Evolutionary conservation across 2,329 filamentous ascomycete species (phyloP).

Genomic region (Davidsoniella virescens): DNA sequence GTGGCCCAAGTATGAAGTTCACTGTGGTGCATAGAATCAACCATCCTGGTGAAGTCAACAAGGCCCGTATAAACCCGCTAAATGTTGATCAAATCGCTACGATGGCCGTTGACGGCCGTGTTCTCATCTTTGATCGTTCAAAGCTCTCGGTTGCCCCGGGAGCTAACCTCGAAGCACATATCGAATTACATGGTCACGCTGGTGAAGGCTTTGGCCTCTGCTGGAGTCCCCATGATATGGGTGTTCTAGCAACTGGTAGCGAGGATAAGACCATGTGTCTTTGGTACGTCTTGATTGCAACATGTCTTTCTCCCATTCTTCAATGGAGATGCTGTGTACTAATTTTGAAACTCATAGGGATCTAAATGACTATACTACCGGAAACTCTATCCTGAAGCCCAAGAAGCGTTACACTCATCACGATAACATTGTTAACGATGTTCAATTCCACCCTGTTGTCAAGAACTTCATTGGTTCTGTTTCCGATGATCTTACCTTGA

Average conservation of each 20-base stretch:
- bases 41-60: slow-evolving; percentile 94
- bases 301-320: too few species aligned
- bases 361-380: slow-evolving; percentile 55
- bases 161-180: slow-evolving; percentile 61
- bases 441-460: slow-evolving; percentile 83
- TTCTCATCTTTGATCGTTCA: slow-evolving; percentile 88
- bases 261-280: slow-evolving; percentile 84
- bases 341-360: slow-evolving; percentile 39
- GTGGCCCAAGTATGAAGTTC: slow-evolving; percentile 64
- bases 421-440: slow-evolving; percentile 83
- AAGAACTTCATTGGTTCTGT: slow-evolving; percentile 78
- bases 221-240: slow-evolving; percentile 76
- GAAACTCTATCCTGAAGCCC: slow-evolving; percentile 54
- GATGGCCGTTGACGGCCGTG: slow-evolving; percentile 69
- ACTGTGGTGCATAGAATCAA: slow-evolving; percentile 90
- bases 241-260: slow-evolving; percentile 74
- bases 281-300: slow-evolving; percentile 39
- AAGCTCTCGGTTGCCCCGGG: slow-evolving; percentile 73
- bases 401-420: slow-evolving; percentile 72
- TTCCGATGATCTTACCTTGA: slow-evolving; percentile 85
- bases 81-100: slow-evolving; percentile 95
- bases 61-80: slow-evolving; percentile 92
- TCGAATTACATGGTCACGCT: slow-evolving; percentile 71
- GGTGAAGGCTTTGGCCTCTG: slow-evolving; percentile 82
- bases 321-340: background rate